phyloP scores from a whole-genome alignment of 345 rosid genomes.

The Linum trigynum region DNA sequence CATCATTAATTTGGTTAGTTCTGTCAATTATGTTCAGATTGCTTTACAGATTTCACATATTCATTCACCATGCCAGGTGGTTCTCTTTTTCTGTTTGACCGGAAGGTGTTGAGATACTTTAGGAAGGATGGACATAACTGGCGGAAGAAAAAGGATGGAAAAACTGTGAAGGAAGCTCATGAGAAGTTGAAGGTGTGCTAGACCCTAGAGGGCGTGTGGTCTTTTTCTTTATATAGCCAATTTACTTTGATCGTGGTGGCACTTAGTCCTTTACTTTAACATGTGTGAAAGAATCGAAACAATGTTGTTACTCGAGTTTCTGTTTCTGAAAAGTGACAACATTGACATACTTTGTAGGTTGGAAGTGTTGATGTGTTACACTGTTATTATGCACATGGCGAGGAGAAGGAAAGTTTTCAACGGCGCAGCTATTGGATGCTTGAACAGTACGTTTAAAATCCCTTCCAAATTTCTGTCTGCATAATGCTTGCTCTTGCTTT shows the following conservation, averaged over 20 bases:
- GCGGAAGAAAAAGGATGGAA: slow-evolving; percentile 28
- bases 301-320: not conserved
- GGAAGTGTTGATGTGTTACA: slow-evolving; percentile 89
- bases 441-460: slow-evolving; percentile 49
- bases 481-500: not conserved
- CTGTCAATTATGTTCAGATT: not conserved
- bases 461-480: not conserved
- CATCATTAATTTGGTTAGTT: not conserved
- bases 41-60: not conserved
- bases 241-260: not conserved
- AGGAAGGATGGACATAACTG: slow-evolving; percentile 26
- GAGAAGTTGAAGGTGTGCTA: slow-evolving; percentile 67
- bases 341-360: slow-evolving; percentile 44
- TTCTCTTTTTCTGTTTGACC: slow-evolving; percentile 59
- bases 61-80: slow-evolving; percentile 53
- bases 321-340: slow-evolving; percentile 18
- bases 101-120: slow-evolving; percentile 26
- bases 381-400: slow-evolving; percentile 97
- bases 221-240: not conserved
- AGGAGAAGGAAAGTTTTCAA: slow-evolving; percentile 81
- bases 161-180: slow-evolving; percentile 81
- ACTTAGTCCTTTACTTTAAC: not conserved
- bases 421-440: slow-evolving; percentile 99
- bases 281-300: not conserved
- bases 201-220: not conserved